Evolutionary conservation across 1,284 basidiomycete genomes (phyloP).

Genomic region (Flammula alnicola): DNA sequence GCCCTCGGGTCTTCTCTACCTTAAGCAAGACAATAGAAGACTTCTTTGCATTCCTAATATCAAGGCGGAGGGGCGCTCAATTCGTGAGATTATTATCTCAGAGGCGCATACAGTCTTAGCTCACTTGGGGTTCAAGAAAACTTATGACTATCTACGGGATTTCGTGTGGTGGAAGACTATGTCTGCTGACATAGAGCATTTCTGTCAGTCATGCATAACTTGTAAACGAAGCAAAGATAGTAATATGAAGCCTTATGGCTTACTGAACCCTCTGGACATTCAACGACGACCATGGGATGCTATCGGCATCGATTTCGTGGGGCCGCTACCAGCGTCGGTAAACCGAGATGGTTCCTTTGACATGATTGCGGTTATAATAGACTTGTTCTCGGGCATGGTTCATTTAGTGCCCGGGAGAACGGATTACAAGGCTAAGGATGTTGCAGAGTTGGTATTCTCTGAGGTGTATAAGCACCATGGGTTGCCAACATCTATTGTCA

Average conservation of each 20-base stretch:
- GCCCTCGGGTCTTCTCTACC: slow-evolving; percentile 7
- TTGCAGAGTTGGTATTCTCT: slow-evolving; percentile 42
- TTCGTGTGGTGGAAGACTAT: slow-evolving; percentile 41
- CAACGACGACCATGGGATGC: slow-evolving; percentile 37
- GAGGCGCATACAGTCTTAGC: slow-evolving; percentile 36
- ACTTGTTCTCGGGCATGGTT: slow-evolving; percentile 39
- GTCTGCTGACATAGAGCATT: slow-evolving; percentile 27
- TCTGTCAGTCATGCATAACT: slow-evolving; percentile 31
- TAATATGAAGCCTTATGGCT: slow-evolving; percentile 39
- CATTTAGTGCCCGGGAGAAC: slow-evolving; percentile 36
- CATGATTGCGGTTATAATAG: slow-evolving; percentile 36
- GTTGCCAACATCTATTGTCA: slow-evolving; percentile 42
- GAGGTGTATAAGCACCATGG: slow-evolving; percentile 45
- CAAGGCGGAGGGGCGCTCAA: slow-evolving; percentile 1
- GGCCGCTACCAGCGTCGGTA: slow-evolving; percentile 23
- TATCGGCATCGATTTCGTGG: slow-evolving; percentile 43
- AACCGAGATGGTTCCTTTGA: slow-evolving; percentile 22
- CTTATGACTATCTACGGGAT: slow-evolving; percentile 29
- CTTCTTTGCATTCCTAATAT: slow-evolving; percentile 21
- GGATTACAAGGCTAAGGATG: slow-evolving; percentile 38
- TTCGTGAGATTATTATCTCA: slow-evolving; percentile 33
- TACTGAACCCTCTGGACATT: slow-evolving; percentile 34
- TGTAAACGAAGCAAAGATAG: slow-evolving; percentile 31
- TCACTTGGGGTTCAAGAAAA: slow-evolving; percentile 38
- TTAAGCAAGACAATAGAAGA: slow-evolving; percentile 1